phyloP scores from a whole-genome alignment of 2,329 filamentous ascomycete genomes.

The Xenosphaeropsis pyriputrescens region DNA sequence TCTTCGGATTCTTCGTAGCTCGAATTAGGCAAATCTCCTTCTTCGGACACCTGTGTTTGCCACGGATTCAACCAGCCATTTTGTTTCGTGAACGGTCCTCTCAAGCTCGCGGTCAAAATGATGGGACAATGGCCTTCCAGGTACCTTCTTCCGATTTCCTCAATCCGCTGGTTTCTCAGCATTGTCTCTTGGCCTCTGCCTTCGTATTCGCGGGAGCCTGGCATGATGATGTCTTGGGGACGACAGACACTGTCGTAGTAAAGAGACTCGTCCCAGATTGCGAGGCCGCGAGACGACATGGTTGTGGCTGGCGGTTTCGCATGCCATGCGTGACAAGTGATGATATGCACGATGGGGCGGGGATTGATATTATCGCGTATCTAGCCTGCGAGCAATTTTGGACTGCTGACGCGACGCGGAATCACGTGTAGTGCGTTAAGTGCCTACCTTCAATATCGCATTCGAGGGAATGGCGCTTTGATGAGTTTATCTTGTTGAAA shows the following conservation, averaged over 20 bases:
- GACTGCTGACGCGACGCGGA: too few species aligned
- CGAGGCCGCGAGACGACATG: too few species aligned
- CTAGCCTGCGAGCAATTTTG: too few species aligned
- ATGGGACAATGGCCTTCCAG: slow-evolving; percentile 38
- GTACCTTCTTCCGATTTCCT: slow-evolving; percentile 41
- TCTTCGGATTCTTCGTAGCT: slow-evolving; percentile 3
- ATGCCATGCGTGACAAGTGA: too few species aligned
- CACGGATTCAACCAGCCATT: slow-evolving; percentile 39
- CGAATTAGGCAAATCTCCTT: slow-evolving; percentile 4
- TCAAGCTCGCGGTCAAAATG: slow-evolving; percentile 44
- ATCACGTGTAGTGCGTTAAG: too few species aligned
- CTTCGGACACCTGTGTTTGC: slow-evolving; percentile 11
- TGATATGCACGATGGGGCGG: too few species aligned
- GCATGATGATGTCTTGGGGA: slow-evolving; percentile 33
- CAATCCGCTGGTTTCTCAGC: slow-evolving; percentile 29
- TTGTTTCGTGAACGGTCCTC: slow-evolving; percentile 41
- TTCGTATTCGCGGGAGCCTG: slow-evolving; percentile 39
- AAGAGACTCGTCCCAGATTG: slow-evolving; percentile 21
- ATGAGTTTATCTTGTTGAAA: too few species aligned
- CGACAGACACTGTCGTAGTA: slow-evolving; percentile 29
- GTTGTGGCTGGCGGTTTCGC: too few species aligned
- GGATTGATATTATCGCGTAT: too few species aligned
- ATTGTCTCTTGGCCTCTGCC: slow-evolving; percentile 27
- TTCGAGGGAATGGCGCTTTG: too few species aligned
- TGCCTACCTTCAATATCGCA: too few species aligned